Percentiles rank a stretch among this genome's conserved stretches.
Conservation (phyloP, 139 green algal genomes). For the Coelastrella sp. region DNA sequence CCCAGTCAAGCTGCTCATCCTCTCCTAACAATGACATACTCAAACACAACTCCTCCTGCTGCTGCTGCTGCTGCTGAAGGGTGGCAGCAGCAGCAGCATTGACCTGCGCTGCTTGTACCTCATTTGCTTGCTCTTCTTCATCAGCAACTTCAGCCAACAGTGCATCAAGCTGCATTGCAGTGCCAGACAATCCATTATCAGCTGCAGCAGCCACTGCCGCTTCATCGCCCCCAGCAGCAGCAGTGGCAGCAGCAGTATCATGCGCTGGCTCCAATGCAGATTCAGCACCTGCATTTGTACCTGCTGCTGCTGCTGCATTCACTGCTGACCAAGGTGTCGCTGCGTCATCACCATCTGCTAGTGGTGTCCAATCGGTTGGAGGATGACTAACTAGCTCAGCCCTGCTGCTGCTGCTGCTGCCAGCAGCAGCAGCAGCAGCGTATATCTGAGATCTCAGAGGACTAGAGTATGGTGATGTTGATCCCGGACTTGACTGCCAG, state of each 20-base stretch:
- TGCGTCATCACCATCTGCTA: background rate
- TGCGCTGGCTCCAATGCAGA: no score
- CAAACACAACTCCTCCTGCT: no score
- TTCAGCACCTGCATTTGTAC: background rate
- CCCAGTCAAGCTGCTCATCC: no score
- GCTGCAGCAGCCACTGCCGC: background rate
- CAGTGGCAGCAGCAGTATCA: background rate
- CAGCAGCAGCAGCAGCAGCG: background rate
- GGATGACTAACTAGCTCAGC: background rate
- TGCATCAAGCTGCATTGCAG: background rate
- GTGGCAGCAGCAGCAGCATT: background rate
- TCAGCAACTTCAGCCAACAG: background rate
- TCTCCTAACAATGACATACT: no score
- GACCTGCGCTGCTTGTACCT: background rate
- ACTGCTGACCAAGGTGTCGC: conserved; percentile 10
- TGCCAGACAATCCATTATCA: background rate
- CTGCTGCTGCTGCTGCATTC: background rate
- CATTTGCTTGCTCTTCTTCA: no score
- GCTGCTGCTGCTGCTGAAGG: background rate
- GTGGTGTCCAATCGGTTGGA: conserved; percentile 20
- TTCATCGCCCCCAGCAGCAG: background rate
- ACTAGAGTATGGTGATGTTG: background rate
- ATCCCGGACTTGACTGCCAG: background rate
- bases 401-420: background rate
- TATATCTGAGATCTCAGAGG: background rate